Evolutionary conservation across 805 yeast species (phyloP).

Genomic region (Zygosaccharomyces rouxii): DNA sequence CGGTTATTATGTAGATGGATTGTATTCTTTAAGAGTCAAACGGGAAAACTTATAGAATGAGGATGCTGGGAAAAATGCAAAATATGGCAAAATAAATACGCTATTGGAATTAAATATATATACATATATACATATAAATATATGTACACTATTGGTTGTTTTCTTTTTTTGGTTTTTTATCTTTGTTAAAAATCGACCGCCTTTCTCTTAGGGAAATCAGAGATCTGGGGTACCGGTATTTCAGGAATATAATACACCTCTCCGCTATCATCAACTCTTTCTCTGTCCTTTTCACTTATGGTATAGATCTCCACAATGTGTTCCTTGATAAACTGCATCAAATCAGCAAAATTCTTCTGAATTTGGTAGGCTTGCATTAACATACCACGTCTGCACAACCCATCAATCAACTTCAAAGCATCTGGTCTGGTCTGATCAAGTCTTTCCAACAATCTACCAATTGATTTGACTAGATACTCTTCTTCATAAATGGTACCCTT

Average conservation of each 20-base stretch:
- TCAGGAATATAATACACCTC: constrained; percentile 72
- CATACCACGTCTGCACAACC: constrained; percentile 65
- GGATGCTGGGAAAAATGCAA: background rate
- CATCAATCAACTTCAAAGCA: constrained; percentile 68
- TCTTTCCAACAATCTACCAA: constrained; percentile 83
- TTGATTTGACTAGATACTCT: constrained; percentile 83
- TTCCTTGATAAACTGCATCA: constrained; percentile 52
- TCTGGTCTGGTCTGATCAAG: constrained; percentile 70
- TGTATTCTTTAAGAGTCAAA: constrained; percentile 24
- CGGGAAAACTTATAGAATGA: constrained; percentile 4
- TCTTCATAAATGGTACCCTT: constrained; percentile 97
- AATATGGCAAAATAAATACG: background rate
- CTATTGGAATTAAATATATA: background rate
- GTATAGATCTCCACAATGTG: constrained; percentile 71
- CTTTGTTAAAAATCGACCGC: constrained; percentile 51
- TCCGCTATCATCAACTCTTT: constrained; percentile 85
- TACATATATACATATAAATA: background rate
- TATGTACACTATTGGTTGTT: background rate
- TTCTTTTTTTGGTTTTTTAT: background rate
- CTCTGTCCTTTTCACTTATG: constrained; percentile 80
- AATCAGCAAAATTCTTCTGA: constrained; percentile 60
- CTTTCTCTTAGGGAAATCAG: constrained; percentile 54
- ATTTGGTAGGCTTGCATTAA: constrained; percentile 78
- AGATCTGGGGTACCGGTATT: constrained; percentile 64
- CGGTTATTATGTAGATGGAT: constrained; percentile 36